Percentiles rank a stretch among this genome's conserved stretches.
These are phyloP conservation scores for Arthromyces matolae DNA, from an alignment of 768 basidiomycete genomes.

Conservation along the genomic window DNA sequence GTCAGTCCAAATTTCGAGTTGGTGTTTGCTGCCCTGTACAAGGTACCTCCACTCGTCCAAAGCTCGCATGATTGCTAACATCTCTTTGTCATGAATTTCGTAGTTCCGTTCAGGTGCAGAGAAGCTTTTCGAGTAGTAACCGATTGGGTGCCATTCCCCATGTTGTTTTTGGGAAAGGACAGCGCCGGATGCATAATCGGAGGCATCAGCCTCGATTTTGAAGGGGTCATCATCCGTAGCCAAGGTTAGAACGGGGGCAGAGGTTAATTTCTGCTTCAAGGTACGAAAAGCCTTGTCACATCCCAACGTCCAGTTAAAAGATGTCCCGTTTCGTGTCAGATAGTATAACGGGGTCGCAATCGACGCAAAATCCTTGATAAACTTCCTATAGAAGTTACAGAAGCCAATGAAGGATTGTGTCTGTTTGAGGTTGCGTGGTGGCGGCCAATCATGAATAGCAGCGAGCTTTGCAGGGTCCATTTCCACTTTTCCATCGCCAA, in stretches of 20 bases:
- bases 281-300: not conserved
- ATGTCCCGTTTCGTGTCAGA: not conserved
- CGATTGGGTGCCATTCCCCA: slow-evolving; percentile 32
- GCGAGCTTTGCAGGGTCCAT: slow-evolving; percentile 34
- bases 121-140: slow-evolving; percentile 31
- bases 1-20: slow-evolving; percentile 30
- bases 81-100: slow-evolving; percentile 46
- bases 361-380: not conserved
- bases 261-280: not conserved
- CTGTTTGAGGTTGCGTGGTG: not conserved
- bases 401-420: slow-evolving; percentile 3
- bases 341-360: not conserved
- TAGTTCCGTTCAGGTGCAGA: slow-evolving; percentile 40
- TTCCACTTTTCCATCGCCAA: slow-evolving; percentile 15
- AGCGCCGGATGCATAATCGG: slow-evolving; percentile 25
- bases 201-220: slow-evolving; percentile 27
- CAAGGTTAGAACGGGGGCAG: not conserved
- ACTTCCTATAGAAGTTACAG: slow-evolving; percentile 7
- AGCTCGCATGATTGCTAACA: slow-evolving; percentile 39
- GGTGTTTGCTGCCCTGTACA: slow-evolving; percentile 16
- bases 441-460: slow-evolving; percentile 15
- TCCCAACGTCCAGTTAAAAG: not conserved
- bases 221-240: not conserved
- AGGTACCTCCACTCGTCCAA: slow-evolving; percentile 25
- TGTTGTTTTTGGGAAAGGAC: slow-evolving; percentile 25